Base-by-base conservation (phyloP, 1,284 basidiomycete species). In the Psilocybe mexicana region DNA sequence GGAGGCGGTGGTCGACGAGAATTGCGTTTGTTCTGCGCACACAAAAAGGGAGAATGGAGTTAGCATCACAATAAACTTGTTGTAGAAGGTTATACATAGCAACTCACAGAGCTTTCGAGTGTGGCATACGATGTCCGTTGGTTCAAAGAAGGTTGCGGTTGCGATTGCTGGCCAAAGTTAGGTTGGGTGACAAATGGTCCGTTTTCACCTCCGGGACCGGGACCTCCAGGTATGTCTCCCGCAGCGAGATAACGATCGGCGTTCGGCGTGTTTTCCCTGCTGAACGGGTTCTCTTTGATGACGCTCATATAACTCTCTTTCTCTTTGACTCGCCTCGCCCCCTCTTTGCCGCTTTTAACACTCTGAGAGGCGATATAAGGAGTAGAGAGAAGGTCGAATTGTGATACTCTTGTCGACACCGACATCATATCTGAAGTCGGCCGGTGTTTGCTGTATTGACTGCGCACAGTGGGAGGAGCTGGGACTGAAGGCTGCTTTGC, bases 251-350 rank as follows among this genome's bases (percentile, higher is more conserved):
- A 51, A 54, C 61, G 49, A 23, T 66, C 59, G 5, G 52, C 57
- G 45, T 60, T 51, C 36, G 73, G 74, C 0, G 71, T 71, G 52
- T 64, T 61, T n/a, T 60, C 68, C 40, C 71, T 59, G 59, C 73
- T 74, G 43, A 60, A 54, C 6, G 72, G 69, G 55, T 74, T 68
- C 61, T 77, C 75, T 44, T 70, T 72, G 59, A 77, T 76, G 51
- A 70, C 67, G 49, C 67, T 72, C 52, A 77, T 62, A 14, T 61
- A 55, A 53, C 61, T 67, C 3, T 69, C 63, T 61, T 70, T 72
- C 57, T 72, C 70, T 46, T 59, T 69, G n/a, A 68, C 50, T 42
- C 35, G 53, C 49, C 12, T 53, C 0, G n/a, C 23, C n/a, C 46
- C 59, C 18, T 61, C 55, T 58, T 60, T 60, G 48, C 60, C 60